Conservation (phyloP, 352 stramenopile species). For the Globisporangium ultimum region DNA sequence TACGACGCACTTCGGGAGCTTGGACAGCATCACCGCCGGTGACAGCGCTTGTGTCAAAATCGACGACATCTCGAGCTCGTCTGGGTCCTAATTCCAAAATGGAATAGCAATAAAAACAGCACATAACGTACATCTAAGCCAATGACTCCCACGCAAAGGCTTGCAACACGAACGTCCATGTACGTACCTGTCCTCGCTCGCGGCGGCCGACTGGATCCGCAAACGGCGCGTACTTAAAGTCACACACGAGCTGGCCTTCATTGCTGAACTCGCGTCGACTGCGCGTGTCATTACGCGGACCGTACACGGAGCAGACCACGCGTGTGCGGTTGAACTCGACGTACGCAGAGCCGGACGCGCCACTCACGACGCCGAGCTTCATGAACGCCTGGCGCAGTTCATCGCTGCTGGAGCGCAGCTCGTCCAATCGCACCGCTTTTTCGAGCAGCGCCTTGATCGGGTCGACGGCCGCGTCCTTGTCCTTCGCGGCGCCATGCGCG, state of each 20-base stretch:
- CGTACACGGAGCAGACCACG: constrained; percentile 87
- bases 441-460: constrained; percentile 25
- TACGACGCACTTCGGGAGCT: constrained; percentile 88
- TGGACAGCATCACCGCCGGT: constrained; percentile 80
- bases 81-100: constrained; percentile 28
- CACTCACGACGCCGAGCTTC: constrained; percentile 74
- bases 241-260: constrained; percentile 82
- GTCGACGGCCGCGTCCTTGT: constrained; percentile 1
- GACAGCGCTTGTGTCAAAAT: constrained; percentile 75
- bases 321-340: constrained; percentile 86
- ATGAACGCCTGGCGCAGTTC: constrained; percentile 88
- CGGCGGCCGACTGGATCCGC: constrained; percentile 55
- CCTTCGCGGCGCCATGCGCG: constrained; percentile 12
- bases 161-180: not conserved
- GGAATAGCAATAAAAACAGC: not conserved
- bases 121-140: no score
- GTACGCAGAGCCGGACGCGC: constrained; percentile 86
- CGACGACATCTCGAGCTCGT: constrained; percentile 79
- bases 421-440: constrained; percentile 31
- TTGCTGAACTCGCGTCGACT: constrained; percentile 81
- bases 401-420: constrained; percentile 46
- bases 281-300: constrained; percentile 74
- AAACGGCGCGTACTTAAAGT: constrained; percentile 88
- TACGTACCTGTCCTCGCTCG: constrained; percentile 48
- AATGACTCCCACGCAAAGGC: not conserved